Evolutionary conservation across 2,329 filamentous ascomycete genomes (phyloP), one percentile per base, ranked within the genome.

Genomic region (Tolypocladium tundrense): DNA sequence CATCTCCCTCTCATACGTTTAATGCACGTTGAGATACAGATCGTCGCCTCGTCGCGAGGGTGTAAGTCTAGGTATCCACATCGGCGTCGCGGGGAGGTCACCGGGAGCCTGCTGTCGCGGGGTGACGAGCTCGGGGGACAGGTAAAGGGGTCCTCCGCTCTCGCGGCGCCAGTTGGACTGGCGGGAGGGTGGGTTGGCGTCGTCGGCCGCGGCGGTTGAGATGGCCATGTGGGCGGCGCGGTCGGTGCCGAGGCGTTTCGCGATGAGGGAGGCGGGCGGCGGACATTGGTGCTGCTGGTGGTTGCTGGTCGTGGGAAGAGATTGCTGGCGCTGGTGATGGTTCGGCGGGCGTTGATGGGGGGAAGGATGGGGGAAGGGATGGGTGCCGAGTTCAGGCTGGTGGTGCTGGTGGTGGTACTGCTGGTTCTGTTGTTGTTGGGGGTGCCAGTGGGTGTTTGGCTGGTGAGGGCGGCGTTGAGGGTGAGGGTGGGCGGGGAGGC

Each of bases 21-120:
- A 83, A 60, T 78, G 75, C 60, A 85, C 80, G 62, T 80, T 79
- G 63, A 85, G 66, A 62, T 81, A 86, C 59, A 90, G 66, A 67
- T 89, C 85, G 33, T 86, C 82, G 0, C 87, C 87, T 54, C 83
- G 77, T 60, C 85, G 74, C 58, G 83, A 85, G 3, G 87, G 87
- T 52, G 87, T 90, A 64, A 90, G 66, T 62, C 79, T 80, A 3
- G 86, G 86, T 63, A 84, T 55, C 70, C 70, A 72, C 31, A 62
- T 59, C 24, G 67, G 63, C 31, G 68, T 65, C 8, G 62, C 56
- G 11, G 64, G 61, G 11, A 64, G 37, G 33, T 60, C 59, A 2
- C 59, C 43, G 42, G 54, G 31, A 4, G 8, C 5, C 48, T 52
- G 48, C 19, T 37, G 48, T 9, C 33, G 37, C 16, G 41, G 48